These are phyloP conservation scores for Trichoderma afroharzianum DNA, from an alignment of 2,329 filamentous ascomycete genomes.

Conservation along the genomic window DNA sequence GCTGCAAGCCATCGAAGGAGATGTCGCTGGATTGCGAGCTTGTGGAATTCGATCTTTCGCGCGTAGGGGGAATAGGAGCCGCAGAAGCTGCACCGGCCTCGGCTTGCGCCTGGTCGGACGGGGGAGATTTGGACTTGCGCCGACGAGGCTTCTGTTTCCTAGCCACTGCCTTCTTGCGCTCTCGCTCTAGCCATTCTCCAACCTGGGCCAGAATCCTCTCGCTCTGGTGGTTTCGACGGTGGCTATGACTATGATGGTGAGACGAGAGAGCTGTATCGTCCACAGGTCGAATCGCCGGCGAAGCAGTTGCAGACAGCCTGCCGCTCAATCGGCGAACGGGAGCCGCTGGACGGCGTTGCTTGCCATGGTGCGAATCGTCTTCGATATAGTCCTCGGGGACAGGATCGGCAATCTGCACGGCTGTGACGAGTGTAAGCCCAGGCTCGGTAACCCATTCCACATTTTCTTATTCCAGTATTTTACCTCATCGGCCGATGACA, in stretches of 20 bases:
- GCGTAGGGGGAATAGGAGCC: conserved; percentile 15
- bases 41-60: conserved; percentile 50
- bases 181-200: conserved; percentile 76
- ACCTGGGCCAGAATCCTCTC: conserved; percentile 69
- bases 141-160: conserved; percentile 43
- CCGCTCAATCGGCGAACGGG: conserved; percentile 34
- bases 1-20: conserved; percentile 76
- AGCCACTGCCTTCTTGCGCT: conserved; percentile 60
- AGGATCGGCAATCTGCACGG: conserved; percentile 58
- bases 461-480: not conserved
- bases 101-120: conserved; percentile 27
- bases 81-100: not conserved
- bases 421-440: conserved; percentile 27
- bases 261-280: conserved; percentile 29
- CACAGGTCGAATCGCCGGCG: conserved; percentile 26
- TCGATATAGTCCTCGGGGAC: conserved; percentile 32
- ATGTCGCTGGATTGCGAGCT: conserved; percentile 65
- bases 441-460: not conserved
- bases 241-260: conserved; percentile 27
- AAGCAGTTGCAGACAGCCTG: conserved; percentile 40
- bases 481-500: not conserved
- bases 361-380: conserved; percentile 30
- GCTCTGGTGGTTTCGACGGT: conserved; percentile 40
- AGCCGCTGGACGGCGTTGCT: conserved; percentile 31
- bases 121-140: conserved; percentile 41